Conservation (phyloP, 2,329 filamentous ascomycete genomes). For the Claviceps pusilla region DNA sequence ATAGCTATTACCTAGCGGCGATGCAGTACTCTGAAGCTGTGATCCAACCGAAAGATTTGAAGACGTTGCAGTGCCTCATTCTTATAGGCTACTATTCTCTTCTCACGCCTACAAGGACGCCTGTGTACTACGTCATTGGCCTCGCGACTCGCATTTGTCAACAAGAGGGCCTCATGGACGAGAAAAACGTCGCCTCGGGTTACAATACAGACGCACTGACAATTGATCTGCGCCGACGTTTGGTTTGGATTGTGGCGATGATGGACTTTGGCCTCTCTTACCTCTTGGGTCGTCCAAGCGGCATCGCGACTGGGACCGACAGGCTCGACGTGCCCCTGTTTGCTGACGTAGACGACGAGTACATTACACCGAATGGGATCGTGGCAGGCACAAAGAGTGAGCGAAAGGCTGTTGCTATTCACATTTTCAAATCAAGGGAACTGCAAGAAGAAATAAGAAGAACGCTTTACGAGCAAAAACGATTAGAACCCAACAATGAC, state of each 20-base stretch:
- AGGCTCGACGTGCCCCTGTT: conserved; percentile 79
- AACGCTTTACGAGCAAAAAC: conserved; percentile 72
- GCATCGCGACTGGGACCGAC: conserved; percentile 68
- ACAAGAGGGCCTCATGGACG: conserved; percentile 73
- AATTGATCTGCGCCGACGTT: conserved; percentile 74
- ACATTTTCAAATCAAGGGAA: conserved; percentile 84
- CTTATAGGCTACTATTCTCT: conserved; percentile 85
- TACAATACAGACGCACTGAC: conserved; percentile 54
- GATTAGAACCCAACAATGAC: conserved; percentile 60
- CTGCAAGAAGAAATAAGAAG: conserved; percentile 78
- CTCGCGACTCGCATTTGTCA: conserved; percentile 78
- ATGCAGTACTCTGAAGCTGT: conserved; percentile 72
- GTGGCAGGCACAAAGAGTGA: conserved; percentile 55
- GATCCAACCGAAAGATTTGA: conserved; percentile 75
- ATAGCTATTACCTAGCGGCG: conserved; percentile 87
- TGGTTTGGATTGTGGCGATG: conserved; percentile 76
- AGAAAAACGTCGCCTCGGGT: conserved; percentile 64
- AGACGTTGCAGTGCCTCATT: conserved; percentile 76
- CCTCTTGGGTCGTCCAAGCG: conserved; percentile 72
- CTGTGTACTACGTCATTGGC: conserved; percentile 85
- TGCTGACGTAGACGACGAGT: conserved; percentile 63
- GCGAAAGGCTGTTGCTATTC: conserved; percentile 78
- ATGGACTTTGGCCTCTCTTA: conserved; percentile 86
- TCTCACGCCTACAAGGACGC: conserved; percentile 78
- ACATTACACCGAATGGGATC: conserved; percentile 67